Conservation (phyloP, 208 protist genomes). For the Trypanosoma scelopori region DNA sequence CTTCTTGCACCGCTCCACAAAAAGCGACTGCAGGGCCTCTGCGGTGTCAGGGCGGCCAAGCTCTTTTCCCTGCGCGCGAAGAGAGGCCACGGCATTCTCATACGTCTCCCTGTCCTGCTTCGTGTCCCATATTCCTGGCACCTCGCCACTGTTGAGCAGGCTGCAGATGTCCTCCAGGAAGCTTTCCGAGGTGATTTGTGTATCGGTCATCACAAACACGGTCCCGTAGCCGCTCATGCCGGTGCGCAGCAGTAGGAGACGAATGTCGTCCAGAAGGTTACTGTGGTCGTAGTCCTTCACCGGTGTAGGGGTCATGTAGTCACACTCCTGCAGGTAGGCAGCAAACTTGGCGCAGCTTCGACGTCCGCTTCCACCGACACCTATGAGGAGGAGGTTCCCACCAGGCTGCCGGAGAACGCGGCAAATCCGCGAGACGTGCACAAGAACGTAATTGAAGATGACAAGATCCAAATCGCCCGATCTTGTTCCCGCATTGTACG, state of each 20-base stretch:
- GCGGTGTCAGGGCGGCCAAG: conserved; percentile 83
- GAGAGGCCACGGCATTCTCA: conserved; percentile 83
- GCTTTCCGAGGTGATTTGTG: conserved; percentile 93
- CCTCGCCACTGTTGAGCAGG: conserved; percentile 96
- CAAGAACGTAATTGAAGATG: conserved; percentile 96
- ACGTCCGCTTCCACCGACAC: conserved; percentile 96
- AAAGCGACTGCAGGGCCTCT: conserved; percentile 85
- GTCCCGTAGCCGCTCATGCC: conserved; percentile 92
- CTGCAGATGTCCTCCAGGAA: conserved; percentile 98
- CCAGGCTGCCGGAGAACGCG: conserved; percentile 95
- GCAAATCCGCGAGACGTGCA: conserved; percentile 95
- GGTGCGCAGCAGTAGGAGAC: conserved; percentile 86
- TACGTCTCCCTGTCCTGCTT: conserved; percentile 92
- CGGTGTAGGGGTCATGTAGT: conserved; percentile 92
- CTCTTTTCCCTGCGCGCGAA: conserved; percentile 83
- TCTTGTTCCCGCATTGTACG: conserved; percentile 84
- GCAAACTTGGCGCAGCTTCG: conserved; percentile 94
- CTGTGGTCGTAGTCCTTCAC: conserved; percentile 93
- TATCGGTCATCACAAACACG: conserved; percentile 96
- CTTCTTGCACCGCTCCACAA: conserved; percentile 92
- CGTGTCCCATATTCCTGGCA: conserved; percentile 93
- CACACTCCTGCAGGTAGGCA: conserved; percentile 92
- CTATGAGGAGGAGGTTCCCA: conserved; percentile 95
- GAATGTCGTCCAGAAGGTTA: conserved; percentile 97
- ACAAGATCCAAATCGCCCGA: conserved; percentile 92